phyloP scores from a whole-genome alignment of 177 flowering plant species.

The Vitis hybrid region DNA sequence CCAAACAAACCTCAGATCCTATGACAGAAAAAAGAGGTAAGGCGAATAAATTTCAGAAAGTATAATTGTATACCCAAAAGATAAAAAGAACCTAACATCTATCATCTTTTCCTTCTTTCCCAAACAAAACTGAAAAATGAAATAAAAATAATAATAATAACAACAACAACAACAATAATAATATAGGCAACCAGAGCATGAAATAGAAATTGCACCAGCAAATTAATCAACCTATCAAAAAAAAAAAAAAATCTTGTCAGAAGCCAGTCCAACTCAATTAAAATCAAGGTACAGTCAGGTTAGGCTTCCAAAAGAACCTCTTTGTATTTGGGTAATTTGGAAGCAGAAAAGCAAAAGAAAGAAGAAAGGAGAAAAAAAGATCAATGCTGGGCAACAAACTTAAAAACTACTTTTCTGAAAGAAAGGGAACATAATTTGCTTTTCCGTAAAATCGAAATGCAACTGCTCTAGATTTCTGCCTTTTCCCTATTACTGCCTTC shows the following conservation, averaged over 20 bases:
- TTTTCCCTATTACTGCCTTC: background rate
- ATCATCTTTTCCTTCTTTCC: background rate
- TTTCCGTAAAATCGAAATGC: background rate
- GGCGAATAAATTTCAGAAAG: background rate
- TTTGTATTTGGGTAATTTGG: background rate
- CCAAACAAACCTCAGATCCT: too few species aligned
- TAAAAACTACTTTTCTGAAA: background rate
- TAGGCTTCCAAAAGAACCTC: background rate
- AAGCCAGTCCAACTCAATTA: background rate
- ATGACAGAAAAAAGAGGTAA: too few species aligned
- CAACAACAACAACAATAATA: too few species aligned
- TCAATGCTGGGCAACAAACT: background rate
- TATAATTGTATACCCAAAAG: background rate
- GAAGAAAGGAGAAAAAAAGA: background rate
- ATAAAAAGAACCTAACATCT: background rate
- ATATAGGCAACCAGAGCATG: background rate
- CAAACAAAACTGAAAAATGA: background rate
- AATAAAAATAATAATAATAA: background rate
- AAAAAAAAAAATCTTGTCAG: background rate
- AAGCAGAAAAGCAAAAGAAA: background rate
- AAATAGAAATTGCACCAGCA: too few species aligned
- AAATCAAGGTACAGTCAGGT: background rate
- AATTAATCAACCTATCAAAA: too few species aligned
- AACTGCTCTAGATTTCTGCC: background rate
- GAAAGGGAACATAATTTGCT: background rate